Evolutionary conservation across 1,139 yeast species (phyloP), one percentile per base, ranked within the genome.

Genomic region (Schwanniomyces etchellsii): DNA sequence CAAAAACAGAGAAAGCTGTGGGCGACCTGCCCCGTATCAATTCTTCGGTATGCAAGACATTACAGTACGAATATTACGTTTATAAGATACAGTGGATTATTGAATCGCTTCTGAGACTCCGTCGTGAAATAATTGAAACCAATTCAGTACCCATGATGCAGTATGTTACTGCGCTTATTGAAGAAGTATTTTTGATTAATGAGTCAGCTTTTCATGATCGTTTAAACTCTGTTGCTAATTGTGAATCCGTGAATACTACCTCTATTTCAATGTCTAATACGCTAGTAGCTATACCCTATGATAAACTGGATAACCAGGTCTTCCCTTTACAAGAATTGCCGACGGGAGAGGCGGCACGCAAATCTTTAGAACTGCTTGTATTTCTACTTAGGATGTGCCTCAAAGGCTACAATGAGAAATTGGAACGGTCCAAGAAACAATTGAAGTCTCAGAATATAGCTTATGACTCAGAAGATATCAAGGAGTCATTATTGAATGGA

Each of bases 151-250:
- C 63, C 4, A 42, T 65, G 28, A 43, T 65, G 21, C 69, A 65
- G 33, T 65, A 63, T 41, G 46, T 66, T 22, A 50, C 59, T 1
- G 45, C 69, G 5, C 42, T 74, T 16, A 41, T 62, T 2, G 77
- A 79, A 1, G 60, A 60, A 17, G 40, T 68, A 2, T 65, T 75
- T 45, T 64, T 75, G 29, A 64, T 74, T 28, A 70, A 67, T 38
- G 81, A 74, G 24, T 44, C 43, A n/a, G 58, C 62, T 3, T 59
- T 74, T 35, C 59, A 51, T 35, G 54, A 62, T 17, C 53, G 72
- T 29, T 47, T 75, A n/a, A 70, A 60, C 20, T 45, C 61, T 3
- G 45, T 76, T 24, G 53, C 65, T 23, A 59, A 59, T 29, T 72
- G 64, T 37, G 62, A 60, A 32, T 45, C 60, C 22, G 59, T 62